Evolutionary conservation across 148 eudicot genomes (phyloP).

Genomic region (Camellia japonica): DNA sequence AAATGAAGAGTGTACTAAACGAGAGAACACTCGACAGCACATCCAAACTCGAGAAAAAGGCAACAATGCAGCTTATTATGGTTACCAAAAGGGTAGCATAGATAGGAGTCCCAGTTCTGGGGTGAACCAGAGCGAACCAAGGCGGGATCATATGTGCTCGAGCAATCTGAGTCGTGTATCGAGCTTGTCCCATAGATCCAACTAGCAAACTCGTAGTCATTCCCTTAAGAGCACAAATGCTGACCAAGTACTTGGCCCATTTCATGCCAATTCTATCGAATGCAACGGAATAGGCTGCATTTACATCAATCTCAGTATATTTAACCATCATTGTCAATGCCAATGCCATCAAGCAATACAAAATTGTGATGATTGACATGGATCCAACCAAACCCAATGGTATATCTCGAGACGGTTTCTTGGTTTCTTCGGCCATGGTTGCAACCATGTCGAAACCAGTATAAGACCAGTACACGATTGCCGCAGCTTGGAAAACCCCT

Average conservation of each 20-base stretch:
- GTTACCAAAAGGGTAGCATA: constrained; percentile 77
- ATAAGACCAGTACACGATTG: constrained; percentile 89
- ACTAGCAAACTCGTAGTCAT: constrained; percentile 91
- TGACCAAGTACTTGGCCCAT: constrained; percentile 91
- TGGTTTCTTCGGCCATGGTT: constrained; percentile 91
- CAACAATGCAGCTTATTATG: constrained; percentile 51
- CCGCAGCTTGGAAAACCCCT: constrained; percentile 84
- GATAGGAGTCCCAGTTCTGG: constrained; percentile 79
- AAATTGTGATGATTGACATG: constrained; percentile 67
- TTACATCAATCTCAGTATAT: constrained; percentile 67
- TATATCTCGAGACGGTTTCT: constrained; percentile 68
- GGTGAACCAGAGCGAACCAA: constrained; percentile 79
- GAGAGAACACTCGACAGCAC: constrained; percentile 83
- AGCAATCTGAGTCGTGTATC: constrained; percentile 93
- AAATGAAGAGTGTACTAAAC: constrained; percentile 76
- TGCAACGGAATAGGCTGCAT: constrained; percentile 78
- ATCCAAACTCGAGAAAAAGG: constrained; percentile 83
- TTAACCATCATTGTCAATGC: constrained; percentile 73
- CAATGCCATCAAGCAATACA: constrained; percentile 86
- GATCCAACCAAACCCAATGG: constrained; percentile 86
- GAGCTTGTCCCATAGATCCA: constrained; percentile 82
- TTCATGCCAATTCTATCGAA: constrained; percentile 74
- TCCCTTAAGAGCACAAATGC: constrained; percentile 71
- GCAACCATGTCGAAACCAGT: constrained; percentile 93
- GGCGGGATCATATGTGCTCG: constrained; percentile 96